Evolutionary conservation across 176 grass and related monocot genomes (phyloP).

Genomic region (Triticum turgidum): DNA sequence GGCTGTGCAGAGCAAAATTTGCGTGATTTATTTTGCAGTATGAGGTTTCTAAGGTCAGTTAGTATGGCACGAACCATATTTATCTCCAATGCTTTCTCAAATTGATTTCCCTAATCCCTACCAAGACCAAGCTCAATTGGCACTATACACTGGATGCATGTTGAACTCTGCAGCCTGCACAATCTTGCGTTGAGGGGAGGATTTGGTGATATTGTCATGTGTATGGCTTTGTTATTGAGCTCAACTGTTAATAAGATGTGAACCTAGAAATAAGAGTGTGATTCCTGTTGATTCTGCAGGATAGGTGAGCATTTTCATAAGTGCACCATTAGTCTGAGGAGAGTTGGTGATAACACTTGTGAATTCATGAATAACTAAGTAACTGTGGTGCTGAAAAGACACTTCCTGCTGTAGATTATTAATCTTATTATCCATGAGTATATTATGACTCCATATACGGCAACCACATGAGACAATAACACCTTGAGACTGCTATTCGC

Average conservation of each 20-base stretch:
- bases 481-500: too few species aligned
- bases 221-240: not conserved
- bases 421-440: too few species aligned
- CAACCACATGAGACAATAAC: too few species aligned
- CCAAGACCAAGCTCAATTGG: not conserved
- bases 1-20: not conserved
- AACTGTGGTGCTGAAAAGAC: too few species aligned
- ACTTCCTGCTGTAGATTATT: too few species aligned
- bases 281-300: not conserved
- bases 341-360: not conserved
- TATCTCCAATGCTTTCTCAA: not conserved
- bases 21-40: not conserved
- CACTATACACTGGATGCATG: not conserved
- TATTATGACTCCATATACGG: too few species aligned
- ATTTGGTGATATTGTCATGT: not conserved
- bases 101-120: not conserved
- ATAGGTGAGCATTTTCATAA: not conserved
- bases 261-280: not conserved
- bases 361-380: not conserved
- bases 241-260: not conserved
- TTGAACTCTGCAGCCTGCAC: not conserved
- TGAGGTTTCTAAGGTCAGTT: too few species aligned
- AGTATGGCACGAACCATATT: not conserved
- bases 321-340: not conserved
- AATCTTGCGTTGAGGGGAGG: not conserved